phyloP scores from a whole-genome alignment of 345 rosid genomes.

The Xanthoceras sorbifolium region DNA sequence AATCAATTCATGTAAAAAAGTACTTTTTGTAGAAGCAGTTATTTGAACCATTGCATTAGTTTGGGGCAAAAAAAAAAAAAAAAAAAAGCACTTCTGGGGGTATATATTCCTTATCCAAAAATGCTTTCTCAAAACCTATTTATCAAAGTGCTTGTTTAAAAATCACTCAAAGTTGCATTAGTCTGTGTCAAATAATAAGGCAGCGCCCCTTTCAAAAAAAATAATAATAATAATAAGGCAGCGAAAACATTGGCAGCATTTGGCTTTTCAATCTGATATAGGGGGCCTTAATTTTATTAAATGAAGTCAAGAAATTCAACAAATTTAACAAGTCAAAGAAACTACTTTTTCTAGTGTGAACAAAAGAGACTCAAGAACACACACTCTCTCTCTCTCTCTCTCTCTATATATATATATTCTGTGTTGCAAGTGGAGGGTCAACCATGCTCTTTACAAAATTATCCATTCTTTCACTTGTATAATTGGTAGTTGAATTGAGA shows the following conservation, averaged over 20 bases:
- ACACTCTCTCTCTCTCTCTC: too few relatives aligned
- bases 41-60: not conserved
- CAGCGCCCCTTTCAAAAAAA: too few relatives aligned
- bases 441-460: not conserved
- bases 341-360: not conserved
- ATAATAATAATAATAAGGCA: too few relatives aligned
- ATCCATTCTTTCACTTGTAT: not conserved
- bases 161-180: not conserved
- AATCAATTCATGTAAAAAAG: not conserved
- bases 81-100: not conserved
- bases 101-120: not conserved
- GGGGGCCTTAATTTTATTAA: not conserved
- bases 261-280: not conserved
- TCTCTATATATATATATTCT: not conserved
- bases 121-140: not conserved
- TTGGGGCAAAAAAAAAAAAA: not conserved
- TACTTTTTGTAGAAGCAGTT: not conserved
- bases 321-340: constrained; percentile 6
- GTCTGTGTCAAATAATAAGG: not conserved
- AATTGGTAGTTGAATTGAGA: not conserved
- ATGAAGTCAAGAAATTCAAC: not conserved
- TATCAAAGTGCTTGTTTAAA: not conserved
- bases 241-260: not conserved
- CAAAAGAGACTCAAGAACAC: not conserved
- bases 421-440: constrained; percentile 16